Conservation (phyloP, 352 stramenopile genomes). For the Globisporangium paddicum region DNA sequence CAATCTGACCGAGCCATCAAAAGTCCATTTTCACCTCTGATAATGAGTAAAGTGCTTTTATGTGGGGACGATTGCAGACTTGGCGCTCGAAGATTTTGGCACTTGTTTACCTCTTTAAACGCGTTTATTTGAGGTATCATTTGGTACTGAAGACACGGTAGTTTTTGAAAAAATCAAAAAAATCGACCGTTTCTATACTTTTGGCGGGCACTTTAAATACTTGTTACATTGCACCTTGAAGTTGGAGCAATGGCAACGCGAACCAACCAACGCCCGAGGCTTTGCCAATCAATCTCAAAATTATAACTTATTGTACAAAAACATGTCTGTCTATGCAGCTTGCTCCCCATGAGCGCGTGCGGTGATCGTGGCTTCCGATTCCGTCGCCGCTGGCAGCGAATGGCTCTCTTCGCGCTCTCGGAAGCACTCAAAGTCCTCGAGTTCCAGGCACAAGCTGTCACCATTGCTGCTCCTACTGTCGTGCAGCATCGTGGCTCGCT, state of each 20-base stretch:
- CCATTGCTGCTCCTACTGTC: not conserved
- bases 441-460: slow-evolving; percentile 3
- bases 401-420: not conserved
- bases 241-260: too few species aligned
- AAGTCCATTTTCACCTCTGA: not conserved
- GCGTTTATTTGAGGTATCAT: not conserved
- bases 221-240: too few species aligned
- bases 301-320: not conserved
- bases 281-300: not conserved
- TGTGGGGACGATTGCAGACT: too few species aligned
- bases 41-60: too few species aligned
- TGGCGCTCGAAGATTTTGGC: too few species aligned
- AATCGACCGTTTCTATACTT: not conserved
- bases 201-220: not conserved
- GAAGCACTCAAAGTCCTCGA: slow-evolving; percentile 2
- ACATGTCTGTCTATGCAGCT: not conserved
- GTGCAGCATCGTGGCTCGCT: not conserved
- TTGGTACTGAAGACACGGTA: not conserved
- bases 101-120: too few species aligned
- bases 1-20: not conserved
- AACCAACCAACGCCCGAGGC: too few species aligned
- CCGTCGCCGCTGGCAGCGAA: not conserved
- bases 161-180: not conserved
- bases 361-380: not conserved
- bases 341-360: not conserved